Conservation (phyloP, 2,329 filamentous ascomycete genomes). For the Bipolaris sorokiniana region DNA sequence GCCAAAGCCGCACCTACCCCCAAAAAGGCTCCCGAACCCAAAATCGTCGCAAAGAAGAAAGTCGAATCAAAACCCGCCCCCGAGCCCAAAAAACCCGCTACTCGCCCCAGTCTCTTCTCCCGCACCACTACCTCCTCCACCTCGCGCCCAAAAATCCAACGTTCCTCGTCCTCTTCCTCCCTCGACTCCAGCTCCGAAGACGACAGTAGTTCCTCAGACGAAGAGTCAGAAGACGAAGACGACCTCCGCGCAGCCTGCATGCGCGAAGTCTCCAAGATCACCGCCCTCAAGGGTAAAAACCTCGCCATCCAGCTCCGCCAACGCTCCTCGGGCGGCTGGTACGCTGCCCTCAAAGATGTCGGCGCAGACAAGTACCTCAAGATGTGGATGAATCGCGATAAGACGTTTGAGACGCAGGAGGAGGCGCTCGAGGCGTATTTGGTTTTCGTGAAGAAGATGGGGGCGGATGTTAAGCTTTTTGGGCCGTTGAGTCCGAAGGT, state of each 20-base stretch:
- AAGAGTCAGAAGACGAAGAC: constrained; percentile 4
- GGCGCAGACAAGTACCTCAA: constrained; percentile 38
- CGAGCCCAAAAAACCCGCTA: constrained; percentile 3
- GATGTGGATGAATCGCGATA: constrained; percentile 40
- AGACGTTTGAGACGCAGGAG: constrained; percentile 28
- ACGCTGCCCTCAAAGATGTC: constrained; percentile 35
- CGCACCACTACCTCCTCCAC: constrained; percentile 8
- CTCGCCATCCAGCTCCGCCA: constrained; percentile 31
- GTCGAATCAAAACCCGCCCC: constrained; percentile 7
- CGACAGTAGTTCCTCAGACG: background rate
- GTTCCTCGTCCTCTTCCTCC: constrained; percentile 6
- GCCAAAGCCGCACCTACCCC: constrained; percentile 8
- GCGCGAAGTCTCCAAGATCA: constrained; percentile 25
- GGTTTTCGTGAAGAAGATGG: constrained; percentile 34
- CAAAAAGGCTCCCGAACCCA: constrained; percentile 15
- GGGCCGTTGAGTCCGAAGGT: constrained; percentile 22
- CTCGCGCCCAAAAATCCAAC: constrained; percentile 12
- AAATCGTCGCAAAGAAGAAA: constrained; percentile 6
- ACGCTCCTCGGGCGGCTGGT: constrained; percentile 31
- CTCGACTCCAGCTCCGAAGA: constrained; percentile 8
- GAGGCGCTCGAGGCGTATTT: constrained; percentile 36
- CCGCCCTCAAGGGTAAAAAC: constrained; percentile 30
- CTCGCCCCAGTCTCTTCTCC: constrained; percentile 8
- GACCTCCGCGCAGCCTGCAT: constrained; percentile 16
- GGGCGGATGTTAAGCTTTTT: constrained; percentile 30